These are phyloP conservation scores for Pythium myriotylum DNA, from an alignment of 352 stramenopile species.

Conservation along the genomic window DNA sequence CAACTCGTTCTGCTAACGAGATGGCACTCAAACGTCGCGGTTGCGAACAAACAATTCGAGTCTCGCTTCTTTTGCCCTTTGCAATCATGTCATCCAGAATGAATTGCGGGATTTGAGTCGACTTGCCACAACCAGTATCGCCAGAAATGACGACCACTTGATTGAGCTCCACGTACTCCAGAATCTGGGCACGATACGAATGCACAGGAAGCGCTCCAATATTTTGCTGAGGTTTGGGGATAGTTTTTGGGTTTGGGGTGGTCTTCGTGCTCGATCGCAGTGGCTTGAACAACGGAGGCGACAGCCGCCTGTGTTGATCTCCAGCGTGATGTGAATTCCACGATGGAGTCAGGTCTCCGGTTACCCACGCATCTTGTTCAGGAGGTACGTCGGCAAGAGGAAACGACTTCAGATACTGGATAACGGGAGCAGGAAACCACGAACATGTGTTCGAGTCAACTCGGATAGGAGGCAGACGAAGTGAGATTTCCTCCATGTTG, in stretches of 20 bases:
- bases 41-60: constrained; percentile 92
- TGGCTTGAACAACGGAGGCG: constrained; percentile 43
- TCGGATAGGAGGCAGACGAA: constrained; percentile 43
- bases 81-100: constrained; percentile 86
- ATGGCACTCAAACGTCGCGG: constrained; percentile 92
- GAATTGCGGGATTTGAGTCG: constrained; percentile 94
- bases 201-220: constrained; percentile 56
- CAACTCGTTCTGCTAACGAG: constrained; percentile 87
- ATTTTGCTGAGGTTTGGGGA: constrained; percentile 13
- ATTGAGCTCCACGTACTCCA: constrained; percentile 66
- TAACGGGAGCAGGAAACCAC: constrained; percentile 50
- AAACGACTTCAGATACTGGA: constrained; percentile 50
- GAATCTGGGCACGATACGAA: constrained; percentile 64
- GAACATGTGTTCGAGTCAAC: constrained; percentile 34
- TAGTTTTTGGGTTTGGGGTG: background rate
- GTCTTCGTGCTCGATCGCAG: constrained; percentile 23
- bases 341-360: constrained; percentile 21
- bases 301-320: constrained; percentile 9
- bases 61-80: constrained; percentile 55
- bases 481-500: constrained; percentile 70
- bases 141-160: constrained; percentile 93
- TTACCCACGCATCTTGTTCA: constrained; percentile 15
- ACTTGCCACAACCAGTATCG: constrained; percentile 95
- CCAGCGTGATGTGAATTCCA: constrained; percentile 33
- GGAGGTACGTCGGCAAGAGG: constrained; percentile 18